Conservation (phyloP, 1,284 basidiomycete species). For the Boletus austroedulis region DNA sequence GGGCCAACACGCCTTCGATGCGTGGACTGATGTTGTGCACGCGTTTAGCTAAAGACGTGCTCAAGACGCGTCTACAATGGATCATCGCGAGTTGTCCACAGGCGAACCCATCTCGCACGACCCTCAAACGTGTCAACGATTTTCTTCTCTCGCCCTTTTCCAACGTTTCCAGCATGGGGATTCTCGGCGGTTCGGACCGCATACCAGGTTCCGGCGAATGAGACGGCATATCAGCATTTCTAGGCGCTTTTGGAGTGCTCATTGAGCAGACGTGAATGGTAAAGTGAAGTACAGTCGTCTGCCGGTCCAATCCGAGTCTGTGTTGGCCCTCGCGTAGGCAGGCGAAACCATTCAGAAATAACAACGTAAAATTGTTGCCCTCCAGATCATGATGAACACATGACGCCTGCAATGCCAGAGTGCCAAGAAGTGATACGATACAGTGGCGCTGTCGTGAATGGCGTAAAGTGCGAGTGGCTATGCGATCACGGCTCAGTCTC, state of each 20-base stretch:
- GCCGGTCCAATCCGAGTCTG: no score
- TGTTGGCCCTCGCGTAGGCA: no score
- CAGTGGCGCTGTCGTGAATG: neutral
- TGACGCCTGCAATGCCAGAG: neutral
- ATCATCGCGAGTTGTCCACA: slow-evolving; percentile 67
- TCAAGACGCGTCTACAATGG: slow-evolving; percentile 76
- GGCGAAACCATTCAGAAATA: no score
- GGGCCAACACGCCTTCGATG: neutral
- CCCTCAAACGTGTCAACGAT: slow-evolving; percentile 77
- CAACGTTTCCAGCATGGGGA: slow-evolving; percentile 1
- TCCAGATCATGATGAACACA: no score
- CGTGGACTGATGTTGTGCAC: neutral
- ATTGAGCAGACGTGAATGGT: no score
- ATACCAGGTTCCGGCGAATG: neutral
- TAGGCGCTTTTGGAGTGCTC: no score
- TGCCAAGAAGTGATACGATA: slow-evolving; percentile 5
- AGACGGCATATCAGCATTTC: no score
- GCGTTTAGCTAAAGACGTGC: slow-evolving; percentile 49
- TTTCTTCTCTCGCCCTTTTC: slow-evolving; percentile 53
- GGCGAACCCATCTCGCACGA: slow-evolving; percentile 73
- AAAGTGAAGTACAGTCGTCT: no score
- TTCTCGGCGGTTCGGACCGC: neutral
- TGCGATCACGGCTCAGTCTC: neutral
- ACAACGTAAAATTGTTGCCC: no score
- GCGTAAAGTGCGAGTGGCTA: neutral